Conservation (phyloP, 1,284 basidiomycete genomes). For the Amylostereum areolatum region DNA sequence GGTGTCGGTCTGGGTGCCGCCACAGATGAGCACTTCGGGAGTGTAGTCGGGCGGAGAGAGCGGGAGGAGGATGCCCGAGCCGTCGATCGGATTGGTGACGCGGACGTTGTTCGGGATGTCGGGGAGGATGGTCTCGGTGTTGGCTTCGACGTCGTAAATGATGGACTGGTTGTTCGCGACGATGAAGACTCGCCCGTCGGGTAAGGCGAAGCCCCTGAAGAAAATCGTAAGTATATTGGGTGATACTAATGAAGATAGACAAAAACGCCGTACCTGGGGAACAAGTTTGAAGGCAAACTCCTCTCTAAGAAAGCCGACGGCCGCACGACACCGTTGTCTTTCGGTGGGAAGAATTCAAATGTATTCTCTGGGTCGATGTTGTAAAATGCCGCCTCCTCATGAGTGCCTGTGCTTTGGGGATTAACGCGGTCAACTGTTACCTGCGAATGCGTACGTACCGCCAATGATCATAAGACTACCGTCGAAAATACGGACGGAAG, state of each 20-base stretch:
- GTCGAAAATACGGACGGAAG: constrained; percentile 36
- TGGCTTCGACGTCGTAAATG: constrained; percentile 21
- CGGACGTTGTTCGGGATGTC: constrained; percentile 45
- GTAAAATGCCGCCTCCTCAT: constrained; percentile 30
- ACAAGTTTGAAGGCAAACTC: constrained; percentile 18
- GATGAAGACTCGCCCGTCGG: constrained; percentile 36
- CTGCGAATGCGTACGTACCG: constrained; percentile 21
- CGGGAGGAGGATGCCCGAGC: constrained; percentile 42
- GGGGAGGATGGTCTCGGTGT: constrained; percentile 35
- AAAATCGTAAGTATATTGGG: neutral
- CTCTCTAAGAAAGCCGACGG: constrained; percentile 38
- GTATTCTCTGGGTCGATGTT: constrained; percentile 40
- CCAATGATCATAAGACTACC: constrained; percentile 36
- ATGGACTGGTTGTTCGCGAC: constrained; percentile 39
- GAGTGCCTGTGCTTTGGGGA: constrained; percentile 2
- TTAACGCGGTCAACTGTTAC: neutral
- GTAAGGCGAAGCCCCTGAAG: constrained; percentile 16
- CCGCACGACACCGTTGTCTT: constrained; percentile 38
- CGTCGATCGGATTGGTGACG: constrained; percentile 38
- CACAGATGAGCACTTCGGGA: constrained; percentile 46
- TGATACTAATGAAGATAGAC: constrained; percentile 1
- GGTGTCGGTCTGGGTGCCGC: constrained; percentile 28
- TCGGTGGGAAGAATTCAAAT: constrained; percentile 48
- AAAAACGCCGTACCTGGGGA: constrained; percentile 16
- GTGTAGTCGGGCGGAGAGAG: constrained; percentile 38